phyloP scores from a whole-genome alignment of 768 basidiomycete genomes.

The Termitomyces sp. region DNA sequence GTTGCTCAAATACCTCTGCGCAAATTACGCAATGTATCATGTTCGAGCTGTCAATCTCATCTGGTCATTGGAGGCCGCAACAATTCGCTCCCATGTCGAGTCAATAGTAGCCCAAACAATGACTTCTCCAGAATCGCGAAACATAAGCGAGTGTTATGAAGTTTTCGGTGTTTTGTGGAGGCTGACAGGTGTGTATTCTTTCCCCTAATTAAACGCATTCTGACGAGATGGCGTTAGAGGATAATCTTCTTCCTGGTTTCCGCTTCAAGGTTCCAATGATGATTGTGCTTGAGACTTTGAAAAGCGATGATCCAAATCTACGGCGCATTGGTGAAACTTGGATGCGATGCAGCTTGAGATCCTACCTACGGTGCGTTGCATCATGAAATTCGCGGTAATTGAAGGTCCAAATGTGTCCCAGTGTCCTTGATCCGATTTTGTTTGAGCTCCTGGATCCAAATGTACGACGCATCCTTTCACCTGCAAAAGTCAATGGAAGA shows the following conservation, averaged over 20 bases:
- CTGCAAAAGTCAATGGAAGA: constrained; percentile 51
- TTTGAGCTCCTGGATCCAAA: constrained; percentile 69
- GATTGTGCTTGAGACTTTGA: constrained; percentile 78
- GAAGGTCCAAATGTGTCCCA: constrained; percentile 22
- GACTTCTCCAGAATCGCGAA: constrained; percentile 42
- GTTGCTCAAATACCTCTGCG: constrained; percentile 70
- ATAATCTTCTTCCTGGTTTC: constrained; percentile 75
- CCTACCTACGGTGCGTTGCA: constrained; percentile 69
- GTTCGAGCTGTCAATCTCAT: constrained; percentile 74
- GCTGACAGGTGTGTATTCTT: constrained; percentile 54
- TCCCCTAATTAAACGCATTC: not conserved
- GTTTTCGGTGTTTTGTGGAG: constrained; percentile 94
- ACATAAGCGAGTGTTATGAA: constrained; percentile 60
- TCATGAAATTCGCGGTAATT: not conserved
- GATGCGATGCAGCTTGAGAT: constrained; percentile 93
- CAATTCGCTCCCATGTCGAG: constrained; percentile 61
- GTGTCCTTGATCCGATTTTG: constrained; percentile 87
- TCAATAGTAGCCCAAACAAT: constrained; percentile 73
- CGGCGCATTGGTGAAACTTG: constrained; percentile 89
- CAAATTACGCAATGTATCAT: constrained; percentile 67
- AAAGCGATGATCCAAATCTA: constrained; percentile 65
- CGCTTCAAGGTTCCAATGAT: constrained; percentile 82
- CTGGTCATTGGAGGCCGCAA: constrained; percentile 68
- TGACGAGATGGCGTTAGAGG: constrained; percentile 45
- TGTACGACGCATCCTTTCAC: constrained; percentile 46